These are phyloP conservation scores for Alternaria tenuissima DNA, from an alignment of 2,329 filamentous ascomycete genomes.

Conservation along the genomic window DNA sequence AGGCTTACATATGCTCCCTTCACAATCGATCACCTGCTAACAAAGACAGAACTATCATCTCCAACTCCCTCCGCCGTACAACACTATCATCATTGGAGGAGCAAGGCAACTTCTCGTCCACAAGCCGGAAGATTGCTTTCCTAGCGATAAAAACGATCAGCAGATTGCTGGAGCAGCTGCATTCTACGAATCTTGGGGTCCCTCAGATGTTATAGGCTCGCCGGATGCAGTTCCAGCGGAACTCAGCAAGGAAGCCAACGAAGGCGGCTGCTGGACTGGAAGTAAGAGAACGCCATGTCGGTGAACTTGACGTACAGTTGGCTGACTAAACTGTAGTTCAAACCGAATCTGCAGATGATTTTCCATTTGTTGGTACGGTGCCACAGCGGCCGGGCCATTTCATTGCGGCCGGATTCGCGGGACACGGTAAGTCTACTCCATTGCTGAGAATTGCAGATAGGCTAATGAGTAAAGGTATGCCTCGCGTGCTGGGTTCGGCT, in stretches of 20 bases:
- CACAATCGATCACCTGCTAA: not conserved
- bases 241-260: conserved; percentile 8
- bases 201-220: conserved; percentile 13
- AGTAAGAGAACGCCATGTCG: not conserved
- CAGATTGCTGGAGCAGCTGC: conserved; percentile 14
- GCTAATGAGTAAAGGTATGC: conserved; percentile 4
- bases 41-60: conserved; percentile 17
- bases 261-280: conserved; percentile 22
- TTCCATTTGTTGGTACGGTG: conserved; percentile 18
- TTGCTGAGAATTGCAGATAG: not conserved
- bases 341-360: conserved; percentile 12
- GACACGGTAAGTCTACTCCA: conserved; percentile 14
- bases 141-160: conserved; percentile 13
- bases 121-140: conserved; percentile 10
- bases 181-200: conserved; percentile 17
- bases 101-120: conserved; percentile 15
- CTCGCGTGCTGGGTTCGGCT: conserved; percentile 15
- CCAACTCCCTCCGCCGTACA: conserved; percentile 19
- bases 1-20: not conserved
- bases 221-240: conserved; percentile 5
- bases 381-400: conserved; percentile 11
- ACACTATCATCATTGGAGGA: conserved; percentile 21
- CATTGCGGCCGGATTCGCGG: conserved; percentile 18
- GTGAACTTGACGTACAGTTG: not conserved
- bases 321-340: conserved; percentile 4